Percentiles rank a stretch among this genome's conserved stretches.
Conservation (phyloP, 768 basidiomycete genomes). For the Boletus pseudo-olivaceus region DNA sequence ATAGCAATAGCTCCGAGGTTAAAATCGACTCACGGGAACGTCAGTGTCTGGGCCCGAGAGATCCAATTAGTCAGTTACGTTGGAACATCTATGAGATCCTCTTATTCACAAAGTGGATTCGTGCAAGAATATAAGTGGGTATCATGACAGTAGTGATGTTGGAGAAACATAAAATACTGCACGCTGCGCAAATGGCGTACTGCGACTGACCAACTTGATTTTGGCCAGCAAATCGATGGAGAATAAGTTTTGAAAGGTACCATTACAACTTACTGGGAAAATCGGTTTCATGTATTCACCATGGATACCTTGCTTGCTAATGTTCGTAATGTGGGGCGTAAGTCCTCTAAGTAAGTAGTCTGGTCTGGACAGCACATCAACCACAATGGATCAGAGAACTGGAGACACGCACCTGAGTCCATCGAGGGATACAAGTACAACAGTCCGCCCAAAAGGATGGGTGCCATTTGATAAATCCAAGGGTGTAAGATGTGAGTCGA, state of each 20-base stretch:
- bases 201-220: background rate
- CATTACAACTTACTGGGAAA: slow-evolving; percentile 62
- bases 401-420: slow-evolving; percentile 42
- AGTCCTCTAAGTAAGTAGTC: slow-evolving; percentile 79
- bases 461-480: slow-evolving; percentile 66
- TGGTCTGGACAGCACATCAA: slow-evolving; percentile 39
- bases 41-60: slow-evolving; percentile 55
- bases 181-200: background rate
- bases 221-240: background rate
- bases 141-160: background rate
- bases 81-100: background rate
- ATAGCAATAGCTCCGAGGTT: background rate
- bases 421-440: slow-evolving; percentile 83
- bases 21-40: slow-evolving; percentile 68
- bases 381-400: background rate
- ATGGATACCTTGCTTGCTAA: slow-evolving; percentile 71
- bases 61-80: slow-evolving; percentile 2
- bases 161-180: background rate
- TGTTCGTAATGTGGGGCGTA: slow-evolving; percentile 72
- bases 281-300: slow-evolving; percentile 80
- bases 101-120: background rate
- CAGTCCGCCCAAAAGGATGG: slow-evolving; percentile 70
- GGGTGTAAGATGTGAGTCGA: background rate
- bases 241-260: background rate
- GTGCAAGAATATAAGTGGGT: background rate